phyloP scores from a whole-genome alignment of 2,329 filamentous ascomycete genomes.

The Xylaria sp. region DNA sequence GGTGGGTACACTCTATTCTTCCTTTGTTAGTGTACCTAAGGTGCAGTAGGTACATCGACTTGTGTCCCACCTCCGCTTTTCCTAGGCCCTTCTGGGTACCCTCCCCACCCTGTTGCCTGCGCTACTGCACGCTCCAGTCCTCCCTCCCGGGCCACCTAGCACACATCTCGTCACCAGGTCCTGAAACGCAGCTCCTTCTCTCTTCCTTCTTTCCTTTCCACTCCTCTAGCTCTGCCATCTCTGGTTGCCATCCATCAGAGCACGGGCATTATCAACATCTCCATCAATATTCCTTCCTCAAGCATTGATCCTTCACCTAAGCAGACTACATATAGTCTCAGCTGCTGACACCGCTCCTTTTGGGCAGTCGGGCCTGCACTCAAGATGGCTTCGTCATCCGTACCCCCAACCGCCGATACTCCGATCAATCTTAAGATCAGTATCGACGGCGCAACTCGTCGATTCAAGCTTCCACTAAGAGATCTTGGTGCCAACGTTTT shows the following conservation, averaged over 20 bases:
- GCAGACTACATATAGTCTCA: background rate
- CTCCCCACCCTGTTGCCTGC: conserved; percentile 30
- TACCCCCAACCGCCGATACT: conserved; percentile 65
- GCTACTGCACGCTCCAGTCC: conserved; percentile 32
- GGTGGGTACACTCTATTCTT: background rate
- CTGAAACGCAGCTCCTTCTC: conserved; percentile 23
- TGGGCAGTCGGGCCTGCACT: conserved; percentile 27
- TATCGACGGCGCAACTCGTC: conserved; percentile 78
- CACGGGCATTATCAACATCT: conserved; percentile 18
- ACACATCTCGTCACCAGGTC: conserved; percentile 20
- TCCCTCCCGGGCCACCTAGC: conserved; percentile 24
- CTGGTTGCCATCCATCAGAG: conserved; percentile 17
- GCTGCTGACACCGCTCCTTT: conserved; percentile 7
- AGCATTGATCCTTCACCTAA: conserved; percentile 1
- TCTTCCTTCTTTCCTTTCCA: conserved; percentile 16
- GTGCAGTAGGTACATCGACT: conserved; percentile 9
- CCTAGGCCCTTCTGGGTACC: background rate
- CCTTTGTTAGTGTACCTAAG: background rate
- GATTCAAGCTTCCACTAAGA: conserved; percentile 88
- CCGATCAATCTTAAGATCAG: conserved; percentile 87
- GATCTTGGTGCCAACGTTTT: conserved; percentile 81
- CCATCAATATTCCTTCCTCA: conserved; percentile 8
- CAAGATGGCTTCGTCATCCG: conserved; percentile 53
- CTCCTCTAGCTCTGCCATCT: conserved; percentile 11
- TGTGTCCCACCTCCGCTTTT: conserved; percentile 30